Percentiles rank a stretch among this genome's conserved stretches.
phyloP scores from a whole-genome alignment of 371 early-diverging fungal species.

The Mucor plumbeus region DNA sequence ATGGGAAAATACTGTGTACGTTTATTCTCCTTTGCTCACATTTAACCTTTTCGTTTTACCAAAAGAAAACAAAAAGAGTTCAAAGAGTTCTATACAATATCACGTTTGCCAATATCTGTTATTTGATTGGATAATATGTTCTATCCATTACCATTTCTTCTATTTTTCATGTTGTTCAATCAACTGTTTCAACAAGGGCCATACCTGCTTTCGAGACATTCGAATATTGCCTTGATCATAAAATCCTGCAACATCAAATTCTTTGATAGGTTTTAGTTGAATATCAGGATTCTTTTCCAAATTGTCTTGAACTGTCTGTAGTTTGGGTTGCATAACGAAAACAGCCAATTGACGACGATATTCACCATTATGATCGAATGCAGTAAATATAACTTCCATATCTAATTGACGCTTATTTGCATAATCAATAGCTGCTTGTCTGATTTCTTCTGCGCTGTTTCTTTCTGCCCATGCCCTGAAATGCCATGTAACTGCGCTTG shows the following conservation, averaged over 20 bases:
- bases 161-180: slow-evolving; percentile 4
- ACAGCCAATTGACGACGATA: slow-evolving; percentile 71
- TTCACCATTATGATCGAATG: slow-evolving; percentile 58
- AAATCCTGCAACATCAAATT: slow-evolving; percentile 10
- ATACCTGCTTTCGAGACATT: slow-evolving; percentile 74
- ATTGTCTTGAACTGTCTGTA: slow-evolving; percentile 22
- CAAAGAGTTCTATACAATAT: slow-evolving; percentile 14
- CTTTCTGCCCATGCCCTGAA: slow-evolving; percentile 56
- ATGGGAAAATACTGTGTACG: not conserved
- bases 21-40: not conserved
- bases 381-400: slow-evolving; percentile 63
- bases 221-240: slow-evolving; percentile 62
- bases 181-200: slow-evolving; percentile 52
- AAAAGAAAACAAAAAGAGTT: slow-evolving; percentile 5
- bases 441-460: slow-evolving; percentile 36
- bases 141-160: not conserved
- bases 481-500: slow-evolving; percentile 66
- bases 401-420: slow-evolving; percentile 54
- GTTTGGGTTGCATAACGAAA: slow-evolving; percentile 36
- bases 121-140: slow-evolving; percentile 6
- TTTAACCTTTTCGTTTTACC: slow-evolving; percentile 6
- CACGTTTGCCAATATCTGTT: slow-evolving; percentile 11
- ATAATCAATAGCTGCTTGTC: slow-evolving; percentile 35
- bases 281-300: slow-evolving; percentile 31
- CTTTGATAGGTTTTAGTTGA: not conserved